Percentiles rank a stretch among this genome's conserved stretches.
Conservation (phyloP, 306 rosid species). For the Elaeagnus macrophylla region DNA sequence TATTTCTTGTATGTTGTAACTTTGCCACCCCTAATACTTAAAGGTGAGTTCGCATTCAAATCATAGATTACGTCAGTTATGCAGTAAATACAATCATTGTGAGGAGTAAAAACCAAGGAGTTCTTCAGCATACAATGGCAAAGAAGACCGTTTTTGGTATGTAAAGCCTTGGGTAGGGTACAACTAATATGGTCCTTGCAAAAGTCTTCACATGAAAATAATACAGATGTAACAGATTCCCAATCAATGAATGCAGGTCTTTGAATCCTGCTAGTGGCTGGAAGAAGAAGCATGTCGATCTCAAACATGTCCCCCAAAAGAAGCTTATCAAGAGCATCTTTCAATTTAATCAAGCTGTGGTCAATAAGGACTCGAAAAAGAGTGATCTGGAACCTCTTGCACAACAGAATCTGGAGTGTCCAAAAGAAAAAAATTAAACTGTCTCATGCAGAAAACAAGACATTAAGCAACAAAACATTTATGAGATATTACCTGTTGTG, state of each 20-base stretch:
- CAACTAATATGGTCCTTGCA: conserved; percentile 20
- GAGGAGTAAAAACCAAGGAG: conserved; percentile 67
- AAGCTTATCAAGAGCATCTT: conserved; percentile 14
- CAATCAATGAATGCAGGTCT: conserved; percentile 36
- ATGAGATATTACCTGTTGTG: conserved; percentile 40
- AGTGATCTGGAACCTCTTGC: conserved; percentile 55
- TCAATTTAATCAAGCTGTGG: conserved; percentile 24
- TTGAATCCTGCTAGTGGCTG: conserved; percentile 22
- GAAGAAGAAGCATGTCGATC: conserved; percentile 75
- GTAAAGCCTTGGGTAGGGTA: conserved; percentile 13
- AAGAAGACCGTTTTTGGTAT: conserved; percentile 35
- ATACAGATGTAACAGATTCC: conserved; percentile 37
- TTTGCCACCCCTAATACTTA: conserved; percentile 31
- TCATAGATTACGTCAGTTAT: conserved; percentile 29
- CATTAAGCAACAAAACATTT: conserved; percentile 6
- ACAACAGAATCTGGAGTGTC: conserved; percentile 42
- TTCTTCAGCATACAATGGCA: conserved; percentile 48
- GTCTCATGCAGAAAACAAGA: conserved; percentile 2
- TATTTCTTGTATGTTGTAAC: conserved; percentile 47
- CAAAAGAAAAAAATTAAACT: not conserved
- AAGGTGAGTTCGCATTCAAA: conserved; percentile 49
- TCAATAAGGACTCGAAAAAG: conserved; percentile 40
- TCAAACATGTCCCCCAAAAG: conserved; percentile 28
- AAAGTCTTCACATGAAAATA: conserved; percentile 18
- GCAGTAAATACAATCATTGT: conserved; percentile 43